phyloP scores from a whole-genome alignment of 1,139 yeast genomes.

The Nadsonia commutata region DNA sequence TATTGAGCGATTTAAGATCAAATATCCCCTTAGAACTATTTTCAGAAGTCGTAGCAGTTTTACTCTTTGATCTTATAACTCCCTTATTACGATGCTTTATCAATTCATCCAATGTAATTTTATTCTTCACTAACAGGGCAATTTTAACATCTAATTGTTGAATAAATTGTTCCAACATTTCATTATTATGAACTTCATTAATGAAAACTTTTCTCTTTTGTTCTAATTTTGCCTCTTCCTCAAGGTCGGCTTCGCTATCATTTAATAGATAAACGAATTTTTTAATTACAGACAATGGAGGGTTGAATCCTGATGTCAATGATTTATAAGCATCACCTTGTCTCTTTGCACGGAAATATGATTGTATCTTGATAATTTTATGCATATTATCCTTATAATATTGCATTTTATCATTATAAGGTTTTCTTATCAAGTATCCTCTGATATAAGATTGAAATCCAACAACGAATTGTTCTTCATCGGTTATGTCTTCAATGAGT shows the following conservation, averaged over 20 bases:
- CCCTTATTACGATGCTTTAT: conserved; percentile 37
- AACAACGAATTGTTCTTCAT: conserved; percentile 27
- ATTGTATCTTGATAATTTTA: conserved; percentile 58
- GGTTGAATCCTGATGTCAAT: conserved; percentile 53
- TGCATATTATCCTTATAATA: conserved; percentile 43
- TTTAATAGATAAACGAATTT: conserved; percentile 66
- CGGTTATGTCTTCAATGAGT: conserved; percentile 38
- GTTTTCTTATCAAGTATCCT: conserved; percentile 30
- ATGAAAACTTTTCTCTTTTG: conserved; percentile 52
- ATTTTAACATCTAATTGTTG: conserved; percentile 74
- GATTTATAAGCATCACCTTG: conserved; percentile 64
- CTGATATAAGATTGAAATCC: conserved; percentile 37
- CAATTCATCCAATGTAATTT: conserved; percentile 64
- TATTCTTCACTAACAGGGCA: conserved; percentile 62
- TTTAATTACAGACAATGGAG: conserved; percentile 63
- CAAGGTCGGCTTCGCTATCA: conserved; percentile 59
- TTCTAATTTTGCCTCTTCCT: conserved; percentile 60
- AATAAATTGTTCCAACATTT: conserved; percentile 54
- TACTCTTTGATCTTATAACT: conserved; percentile 10
- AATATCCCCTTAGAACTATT: conserved; percentile 20
- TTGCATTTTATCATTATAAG: conserved; percentile 27
- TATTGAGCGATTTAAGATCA: conserved; percentile 28
- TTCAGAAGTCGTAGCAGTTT: conserved; percentile 9
- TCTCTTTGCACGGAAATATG: conserved; percentile 50
- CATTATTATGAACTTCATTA: conserved; percentile 49